Evolutionary conservation across 2,329 filamentous ascomycete genomes (phyloP), one percentile per base, ranked within the genome.

Genomic region (Ramularia collo-cygni): DNA sequence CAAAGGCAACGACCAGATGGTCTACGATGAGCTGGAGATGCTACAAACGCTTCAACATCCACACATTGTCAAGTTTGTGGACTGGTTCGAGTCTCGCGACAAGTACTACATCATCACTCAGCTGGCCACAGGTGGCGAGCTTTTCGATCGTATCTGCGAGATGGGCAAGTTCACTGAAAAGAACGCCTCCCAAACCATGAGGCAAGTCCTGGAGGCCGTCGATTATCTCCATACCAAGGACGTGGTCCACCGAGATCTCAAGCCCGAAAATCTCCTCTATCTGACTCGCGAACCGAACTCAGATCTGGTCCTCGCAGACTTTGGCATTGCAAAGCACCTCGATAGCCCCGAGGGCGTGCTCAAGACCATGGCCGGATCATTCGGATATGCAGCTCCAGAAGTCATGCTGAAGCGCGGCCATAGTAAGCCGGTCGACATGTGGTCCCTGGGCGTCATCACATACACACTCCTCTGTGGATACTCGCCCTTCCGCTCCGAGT

Each of bases 41-140:
- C 76, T 98, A 50, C 88, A 95, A 68, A 78, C 79, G 43, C 78
- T 98, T 60, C 77, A 88, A 60, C 92, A 98, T 64, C 85, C 87
- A 38, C 87, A 96, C 66, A 98, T 98, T 62, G 92, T 98, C 68
- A 82, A 83, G 54, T 98, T 98, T 61, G 84, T 92, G 54, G 92
- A 98, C 65, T 98, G 92, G 90, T 98, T 98, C 62, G 92, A 98
- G 69, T 96, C 90, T 41, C 85, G 88, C 69, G 92, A 98, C 72
- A 98, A 98, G 72, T 98, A 95, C 71, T 98, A 98, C 65, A 96
- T 98, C 54, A 89, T 98, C 55, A 98, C 92, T 21, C 84, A 98
- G 66, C 75, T 98, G 40, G 92, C 92, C 29, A 95, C 86, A 0
- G 92, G 92, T 52, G 92, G 92, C 63, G 92, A 98, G 69, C 70